Evolutionary conservation across 768 basidiomycete species (phyloP).

Genomic region (Tephrocybe sp.): DNA sequence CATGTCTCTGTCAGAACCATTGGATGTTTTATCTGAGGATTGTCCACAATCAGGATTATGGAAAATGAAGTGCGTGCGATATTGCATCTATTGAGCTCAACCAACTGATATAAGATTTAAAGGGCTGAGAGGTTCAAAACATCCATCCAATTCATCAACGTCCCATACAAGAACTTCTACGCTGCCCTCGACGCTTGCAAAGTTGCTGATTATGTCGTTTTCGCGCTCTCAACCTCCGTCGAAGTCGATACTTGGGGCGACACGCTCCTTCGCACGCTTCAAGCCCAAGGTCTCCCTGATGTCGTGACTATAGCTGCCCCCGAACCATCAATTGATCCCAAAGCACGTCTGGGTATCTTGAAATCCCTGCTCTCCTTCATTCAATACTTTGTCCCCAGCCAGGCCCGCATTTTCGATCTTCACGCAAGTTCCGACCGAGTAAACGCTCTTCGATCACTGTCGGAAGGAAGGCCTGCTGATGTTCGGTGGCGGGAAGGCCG

Average conservation of each 20-base stretch:
- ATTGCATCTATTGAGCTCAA: not conserved
- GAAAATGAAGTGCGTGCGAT: slow-evolving; percentile 56
- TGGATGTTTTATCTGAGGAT: slow-evolving; percentile 56
- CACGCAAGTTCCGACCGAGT: slow-evolving; percentile 61
- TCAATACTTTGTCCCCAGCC: slow-evolving; percentile 89
- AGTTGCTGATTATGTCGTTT: slow-evolving; percentile 87
- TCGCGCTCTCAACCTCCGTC: slow-evolving; percentile 74
- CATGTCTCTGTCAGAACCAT: slow-evolving; percentile 54
- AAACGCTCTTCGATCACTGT: slow-evolving; percentile 73
- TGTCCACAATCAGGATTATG: slow-evolving; percentile 57
- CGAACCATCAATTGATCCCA: slow-evolving; percentile 51
- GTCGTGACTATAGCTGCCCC: slow-evolving; percentile 75
- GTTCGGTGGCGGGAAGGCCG: slow-evolving; percentile 85
- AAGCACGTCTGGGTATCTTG: slow-evolving; percentile 65
- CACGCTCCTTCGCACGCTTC: slow-evolving; percentile 80
- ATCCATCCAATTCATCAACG: slow-evolving; percentile 81
- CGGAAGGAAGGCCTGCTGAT: slow-evolving; percentile 81
- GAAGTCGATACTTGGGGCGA: slow-evolving; percentile 91
- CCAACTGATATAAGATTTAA: slow-evolving; percentile 6
- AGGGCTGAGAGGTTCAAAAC: slow-evolving; percentile 92
- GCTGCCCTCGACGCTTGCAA: slow-evolving; percentile 82
- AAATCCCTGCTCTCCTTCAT: slow-evolving; percentile 94
- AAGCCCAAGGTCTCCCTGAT: slow-evolving; percentile 88
- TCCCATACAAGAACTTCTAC: slow-evolving; percentile 73
- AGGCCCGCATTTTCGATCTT: slow-evolving; percentile 76